phyloP scores from a whole-genome alignment of 1,284 basidiomycete species.

The Microbotryum saponariae region DNA sequence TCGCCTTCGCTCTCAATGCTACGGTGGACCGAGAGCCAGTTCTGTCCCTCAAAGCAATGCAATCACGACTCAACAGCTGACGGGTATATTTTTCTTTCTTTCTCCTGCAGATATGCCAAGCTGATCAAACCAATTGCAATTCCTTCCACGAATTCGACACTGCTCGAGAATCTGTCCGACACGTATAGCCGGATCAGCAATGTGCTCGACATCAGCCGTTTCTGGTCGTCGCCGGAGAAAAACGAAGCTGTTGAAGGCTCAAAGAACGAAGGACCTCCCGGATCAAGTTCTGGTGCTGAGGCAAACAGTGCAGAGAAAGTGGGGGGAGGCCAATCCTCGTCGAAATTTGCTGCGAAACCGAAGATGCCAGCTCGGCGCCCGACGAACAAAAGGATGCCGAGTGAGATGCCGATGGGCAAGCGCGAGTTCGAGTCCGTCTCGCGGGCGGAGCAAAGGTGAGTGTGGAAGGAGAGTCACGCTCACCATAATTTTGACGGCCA shows the following conservation, averaged over 20 bases:
- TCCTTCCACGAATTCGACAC: constrained; percentile 37
- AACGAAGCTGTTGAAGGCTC: neutral
- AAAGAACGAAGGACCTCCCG: constrained; percentile 2
- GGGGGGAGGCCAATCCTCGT: constrained; percentile 4
- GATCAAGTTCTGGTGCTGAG: neutral
- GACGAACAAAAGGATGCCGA: constrained; percentile 27
- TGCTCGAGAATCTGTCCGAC: constrained; percentile 37
- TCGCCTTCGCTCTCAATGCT: constrained; percentile 41
- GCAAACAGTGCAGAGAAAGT: neutral
- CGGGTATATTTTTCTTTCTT: no score
- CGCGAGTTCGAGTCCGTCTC: constrained; percentile 19
- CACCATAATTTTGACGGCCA: neutral
- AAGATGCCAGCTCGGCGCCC: neutral
- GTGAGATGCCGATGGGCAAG: constrained; percentile 16
- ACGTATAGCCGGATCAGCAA: constrained; percentile 37
- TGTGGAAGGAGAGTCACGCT: neutral
- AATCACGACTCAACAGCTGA: neutral
- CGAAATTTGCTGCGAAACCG: neutral
- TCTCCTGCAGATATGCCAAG: constrained; percentile 35
- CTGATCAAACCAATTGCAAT: constrained; percentile 40
- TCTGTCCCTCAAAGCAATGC: neutral
- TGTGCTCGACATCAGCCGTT: constrained; percentile 35
- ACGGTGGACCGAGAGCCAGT: constrained; percentile 37
- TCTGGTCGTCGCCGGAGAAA: constrained; percentile 14
- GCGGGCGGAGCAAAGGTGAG: constrained; percentile 25